Evolutionary conservation across 768 basidiomycete species (phyloP), one percentile per base, ranked within the genome.

Genomic region (Psilocybe azurescens): DNA sequence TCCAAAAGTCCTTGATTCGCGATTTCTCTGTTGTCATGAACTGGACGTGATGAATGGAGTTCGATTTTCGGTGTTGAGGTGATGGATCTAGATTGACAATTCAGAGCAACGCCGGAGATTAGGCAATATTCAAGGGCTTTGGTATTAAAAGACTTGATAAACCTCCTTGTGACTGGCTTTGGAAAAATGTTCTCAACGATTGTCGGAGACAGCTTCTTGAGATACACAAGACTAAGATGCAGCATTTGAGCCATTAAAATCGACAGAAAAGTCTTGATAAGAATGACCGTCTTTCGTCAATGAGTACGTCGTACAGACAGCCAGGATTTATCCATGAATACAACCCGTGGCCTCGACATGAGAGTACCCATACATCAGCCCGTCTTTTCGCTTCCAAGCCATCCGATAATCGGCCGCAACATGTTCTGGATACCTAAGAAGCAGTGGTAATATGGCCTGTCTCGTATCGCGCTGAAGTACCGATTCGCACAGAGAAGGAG

Each of bases 371-470:
- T 39, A 28, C 36, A 28, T 32, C 30, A 52, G 54, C 51, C 33
- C 56, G n/a, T 32, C 13, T 24, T 55, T 29, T 55, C 18, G 56
- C 64, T 65, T 61, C 64, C 48, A 58, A 44, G 49, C 38, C 16
- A 29, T 16, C 64, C 64, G 64, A 65, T n/a, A 65, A 61, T 61
- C 56, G 64, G 44, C 64, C 64, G 64, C 18, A 24, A 14, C 49
- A 9, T 33, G 52, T 56, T 46, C 47, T 61, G 56, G 29, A 53
- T 16, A 33, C 13, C 56, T 51, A 51, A 52, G 59, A 56, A 55
- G 54, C 29, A 33, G 14, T 28, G 16, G 18, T 24, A 38, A 49
- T 30, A 32, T 13, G 13, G 29, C 41, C 24, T 18, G 46, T 30
- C 39, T 61, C 29, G 13, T 39, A 51, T 50, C 47, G 33, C 28